Evolutionary conservation across 805 yeast species (phyloP).

Genomic region (Torulaspora gathmanii): DNA sequence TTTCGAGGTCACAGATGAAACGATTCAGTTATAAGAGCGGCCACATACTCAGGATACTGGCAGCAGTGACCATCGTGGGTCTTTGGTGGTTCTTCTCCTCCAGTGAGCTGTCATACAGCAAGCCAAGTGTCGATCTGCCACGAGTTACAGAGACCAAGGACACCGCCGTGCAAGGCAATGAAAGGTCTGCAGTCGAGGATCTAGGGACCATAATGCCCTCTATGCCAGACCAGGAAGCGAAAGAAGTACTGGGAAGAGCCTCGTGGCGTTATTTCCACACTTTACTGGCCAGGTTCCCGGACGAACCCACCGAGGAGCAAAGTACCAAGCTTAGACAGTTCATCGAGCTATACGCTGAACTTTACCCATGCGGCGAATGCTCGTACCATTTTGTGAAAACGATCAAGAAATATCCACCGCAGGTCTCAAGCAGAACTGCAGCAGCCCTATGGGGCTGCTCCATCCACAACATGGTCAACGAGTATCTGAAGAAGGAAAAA

Average conservation of each 20-base stretch:
- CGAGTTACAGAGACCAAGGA: not conserved
- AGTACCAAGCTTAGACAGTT: constrained; percentile 57
- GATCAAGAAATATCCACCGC: constrained; percentile 76
- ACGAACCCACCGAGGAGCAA: constrained; percentile 62
- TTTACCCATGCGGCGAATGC: constrained; percentile 96
- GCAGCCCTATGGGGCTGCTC: constrained; percentile 98
- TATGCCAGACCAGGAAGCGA: constrained; percentile 69
- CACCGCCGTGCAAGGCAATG: not conserved
- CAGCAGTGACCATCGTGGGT: constrained; percentile 18
- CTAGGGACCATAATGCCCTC: constrained; percentile 76
- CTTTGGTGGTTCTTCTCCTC: constrained; percentile 28
- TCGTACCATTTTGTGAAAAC: constrained; percentile 82
- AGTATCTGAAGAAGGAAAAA: constrained; percentile 56
- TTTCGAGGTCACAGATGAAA: constrained; percentile 8
- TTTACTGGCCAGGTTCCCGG: constrained; percentile 87
- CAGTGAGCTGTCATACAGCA: constrained; percentile 24
- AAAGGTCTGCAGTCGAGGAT: not conserved
- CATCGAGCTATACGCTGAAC: constrained; percentile 74
- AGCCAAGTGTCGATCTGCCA: constrained; percentile 20
- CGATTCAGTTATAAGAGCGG: constrained; percentile 4
- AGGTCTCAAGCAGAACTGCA: constrained; percentile 61
- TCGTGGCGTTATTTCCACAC: constrained; percentile 94
- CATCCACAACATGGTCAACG: constrained; percentile 82
- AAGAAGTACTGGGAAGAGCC: constrained; percentile 82
- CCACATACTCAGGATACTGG: constrained; percentile 13